Evolutionary conservation across 176 grass and related monocot genomes (phyloP).

Genomic region (Paspalum notatum): DNA sequence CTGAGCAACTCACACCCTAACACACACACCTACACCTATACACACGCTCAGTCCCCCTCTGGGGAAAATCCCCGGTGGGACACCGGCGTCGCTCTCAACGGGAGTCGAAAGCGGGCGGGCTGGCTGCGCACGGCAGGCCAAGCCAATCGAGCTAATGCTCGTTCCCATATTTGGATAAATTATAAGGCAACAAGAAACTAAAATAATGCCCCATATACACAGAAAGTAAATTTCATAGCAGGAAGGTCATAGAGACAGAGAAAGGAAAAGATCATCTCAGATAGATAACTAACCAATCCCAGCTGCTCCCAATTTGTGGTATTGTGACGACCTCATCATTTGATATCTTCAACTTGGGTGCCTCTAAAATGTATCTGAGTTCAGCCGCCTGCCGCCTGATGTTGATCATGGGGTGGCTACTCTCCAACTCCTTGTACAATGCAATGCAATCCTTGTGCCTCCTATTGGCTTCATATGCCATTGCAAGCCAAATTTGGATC

Average conservation of each 20-base stretch:
- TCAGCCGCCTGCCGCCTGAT: constrained; percentile 95
- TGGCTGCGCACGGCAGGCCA: too few species aligned
- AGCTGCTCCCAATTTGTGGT: constrained; percentile 93
- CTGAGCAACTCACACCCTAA: too few species aligned
- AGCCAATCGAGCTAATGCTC: too few species aligned
- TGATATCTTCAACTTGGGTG: constrained; percentile 96
- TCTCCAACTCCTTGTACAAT: constrained; percentile 91
- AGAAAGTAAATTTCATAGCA: constrained; percentile 5
- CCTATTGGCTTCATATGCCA: constrained; percentile 97
- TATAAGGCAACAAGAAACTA: not conserved
- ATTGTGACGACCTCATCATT: constrained; percentile 97
- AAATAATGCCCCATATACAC: not conserved
- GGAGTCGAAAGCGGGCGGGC: too few species aligned
- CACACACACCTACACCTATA: too few species aligned
- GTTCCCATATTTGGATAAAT: too few species aligned
- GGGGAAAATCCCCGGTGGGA: too few species aligned
- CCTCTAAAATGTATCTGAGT: constrained; percentile 90
- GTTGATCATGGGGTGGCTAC: constrained; percentile 73
- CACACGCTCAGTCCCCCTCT: too few species aligned
- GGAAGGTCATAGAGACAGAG: not conserved
- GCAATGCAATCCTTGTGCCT: constrained; percentile 95
- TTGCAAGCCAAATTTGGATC: constrained; percentile 99
- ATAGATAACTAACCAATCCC: constrained; percentile 75
- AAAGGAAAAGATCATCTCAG: not conserved
- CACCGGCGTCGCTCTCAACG: too few species aligned